These are phyloP conservation scores for Penstemon barbatus DNA, from an alignment of 257 asterid species.

Conservation along the genomic window DNA sequence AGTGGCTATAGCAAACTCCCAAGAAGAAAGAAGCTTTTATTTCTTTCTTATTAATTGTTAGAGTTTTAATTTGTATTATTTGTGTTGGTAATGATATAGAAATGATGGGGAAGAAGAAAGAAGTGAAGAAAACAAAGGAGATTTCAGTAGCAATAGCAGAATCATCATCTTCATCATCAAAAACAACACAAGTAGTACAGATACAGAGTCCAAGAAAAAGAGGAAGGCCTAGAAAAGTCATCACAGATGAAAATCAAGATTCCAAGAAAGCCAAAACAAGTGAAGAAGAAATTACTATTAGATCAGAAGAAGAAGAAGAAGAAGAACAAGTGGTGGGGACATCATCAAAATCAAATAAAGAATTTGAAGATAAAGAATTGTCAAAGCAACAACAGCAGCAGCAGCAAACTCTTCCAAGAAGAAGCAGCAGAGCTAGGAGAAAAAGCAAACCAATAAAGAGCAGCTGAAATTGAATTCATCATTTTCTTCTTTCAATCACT, in stretches of 20 bases:
- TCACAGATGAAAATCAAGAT: conserved; percentile 21
- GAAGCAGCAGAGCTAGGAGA: conserved; percentile 56
- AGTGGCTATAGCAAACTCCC: not conserved
- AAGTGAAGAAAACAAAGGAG: conserved; percentile 49
- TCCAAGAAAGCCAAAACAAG: conserved; percentile 36
- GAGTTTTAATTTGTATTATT: not conserved
- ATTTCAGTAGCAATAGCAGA: conserved; percentile 49
- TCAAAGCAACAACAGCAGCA: conserved; percentile 26
- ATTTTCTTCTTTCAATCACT: not conserved
- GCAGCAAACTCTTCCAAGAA: conserved; percentile 16
- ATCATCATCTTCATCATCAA: conserved; percentile 50
- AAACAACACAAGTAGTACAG: conserved; percentile 19
- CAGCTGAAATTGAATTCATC: conserved; percentile 34
- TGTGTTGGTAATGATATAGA: not conserved
- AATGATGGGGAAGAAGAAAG: conserved; percentile 52
- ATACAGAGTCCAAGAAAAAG: conserved; percentile 54
- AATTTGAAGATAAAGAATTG: conserved; percentile 21
- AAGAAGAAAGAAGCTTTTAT: too few relatives aligned
- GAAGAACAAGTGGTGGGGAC: conserved; percentile 26
- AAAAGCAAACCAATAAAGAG: conserved; percentile 72
- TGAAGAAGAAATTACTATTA: conserved; percentile 1
- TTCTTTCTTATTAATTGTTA: not conserved
- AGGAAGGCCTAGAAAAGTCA: conserved; percentile 64
- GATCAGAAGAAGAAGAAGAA: conserved; percentile 32
- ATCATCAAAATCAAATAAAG: conserved; percentile 19